A percentile compares a stretch with the other conserved stretches of the same genome.
Conservation (phyloP, 2,329 filamentous ascomycete genomes). For the Claviceps humidiphila region DNA sequence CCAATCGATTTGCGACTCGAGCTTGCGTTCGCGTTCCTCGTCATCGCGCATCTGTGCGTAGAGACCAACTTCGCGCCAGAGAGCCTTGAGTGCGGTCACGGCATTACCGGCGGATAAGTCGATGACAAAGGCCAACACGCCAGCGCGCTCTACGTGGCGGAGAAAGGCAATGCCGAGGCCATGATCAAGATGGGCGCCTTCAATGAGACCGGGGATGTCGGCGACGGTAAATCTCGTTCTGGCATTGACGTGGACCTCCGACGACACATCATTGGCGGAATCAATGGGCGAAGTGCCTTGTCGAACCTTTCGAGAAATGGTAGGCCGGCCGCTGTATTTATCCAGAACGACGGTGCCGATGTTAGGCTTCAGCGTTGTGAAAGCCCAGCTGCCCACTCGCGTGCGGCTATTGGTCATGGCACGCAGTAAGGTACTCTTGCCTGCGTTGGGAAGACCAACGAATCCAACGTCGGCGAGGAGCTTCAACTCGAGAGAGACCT, state of each 20-base stretch:
- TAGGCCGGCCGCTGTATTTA: slow-evolving; percentile 64
- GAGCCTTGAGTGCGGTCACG: slow-evolving; percentile 59
- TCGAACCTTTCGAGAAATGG: slow-evolving; percentile 15
- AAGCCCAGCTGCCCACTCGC: slow-evolving; percentile 87
- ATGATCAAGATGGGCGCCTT: slow-evolving; percentile 82
- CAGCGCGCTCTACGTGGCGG: slow-evolving; percentile 85
- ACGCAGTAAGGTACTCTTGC: slow-evolving; percentile 84
- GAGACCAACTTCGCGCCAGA: slow-evolving; percentile 83
- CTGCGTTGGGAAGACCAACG: slow-evolving; percentile 89
- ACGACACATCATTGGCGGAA: slow-evolving; percentile 31
- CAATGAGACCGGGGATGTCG: slow-evolving; percentile 87
- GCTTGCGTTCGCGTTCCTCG: slow-evolving; percentile 52
- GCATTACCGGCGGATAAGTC: slow-evolving; percentile 73
- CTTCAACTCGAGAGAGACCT: slow-evolving; percentile 82
- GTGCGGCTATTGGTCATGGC: slow-evolving; percentile 80
- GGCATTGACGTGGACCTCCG: slow-evolving; percentile 34
- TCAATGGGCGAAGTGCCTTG: slow-evolving; percentile 26
- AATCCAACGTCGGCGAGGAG: slow-evolving; percentile 89
- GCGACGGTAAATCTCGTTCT: slow-evolving; percentile 83
- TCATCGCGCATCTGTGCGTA: slow-evolving; percentile 73
- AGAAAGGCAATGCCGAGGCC: slow-evolving; percentile 86
- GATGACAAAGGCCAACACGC: slow-evolving; percentile 85
- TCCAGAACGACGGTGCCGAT: slow-evolving; percentile 94
- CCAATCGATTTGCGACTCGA: slow-evolving; percentile 43
- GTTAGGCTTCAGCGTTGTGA: slow-evolving; percentile 88